Evolutionary conservation across 345 rosid species (phyloP).

Genomic region (Odontarrhena argentea): DNA sequence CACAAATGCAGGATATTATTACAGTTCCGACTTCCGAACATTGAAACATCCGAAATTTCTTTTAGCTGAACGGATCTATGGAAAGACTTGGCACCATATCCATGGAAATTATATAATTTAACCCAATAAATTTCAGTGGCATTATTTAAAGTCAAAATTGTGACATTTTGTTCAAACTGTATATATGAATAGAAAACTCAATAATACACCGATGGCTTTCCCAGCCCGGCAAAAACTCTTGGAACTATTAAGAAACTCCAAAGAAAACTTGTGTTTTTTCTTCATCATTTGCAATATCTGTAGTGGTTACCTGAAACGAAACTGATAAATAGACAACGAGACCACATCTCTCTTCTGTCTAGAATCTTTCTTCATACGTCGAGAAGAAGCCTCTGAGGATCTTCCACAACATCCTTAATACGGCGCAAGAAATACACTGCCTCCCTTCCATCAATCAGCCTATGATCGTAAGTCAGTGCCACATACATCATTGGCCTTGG

Average conservation of each 20-base stretch:
- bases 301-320: constrained; percentile 34
- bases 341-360: constrained; percentile 1
- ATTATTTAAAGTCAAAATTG: constrained; percentile 36
- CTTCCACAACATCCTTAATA: constrained; percentile 86
- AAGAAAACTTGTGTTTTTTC: not conserved
- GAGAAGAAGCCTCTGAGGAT: constrained; percentile 82
- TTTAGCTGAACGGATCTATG: no score
- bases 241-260: constrained; percentile 31
- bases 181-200: constrained; percentile 19
- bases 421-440: constrained; percentile 88
- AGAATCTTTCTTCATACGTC: constrained; percentile 50
- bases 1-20: no score
- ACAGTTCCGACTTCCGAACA: no score
- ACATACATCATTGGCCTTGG: constrained; percentile 95
- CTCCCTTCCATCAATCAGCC: constrained; percentile 94
- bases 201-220: constrained; percentile 37
- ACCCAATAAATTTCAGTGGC: constrained; percentile 31
- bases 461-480: constrained; percentile 83
- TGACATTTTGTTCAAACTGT: constrained; percentile 31
- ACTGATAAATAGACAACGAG: constrained; percentile 24
- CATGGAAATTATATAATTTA: constrained; percentile 47
- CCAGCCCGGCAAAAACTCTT: constrained; percentile 36
- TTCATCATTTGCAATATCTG: constrained; percentile 24
- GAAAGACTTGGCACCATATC: constrained; percentile 48
- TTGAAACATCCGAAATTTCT: no score